phyloP scores from a whole-genome alignment of 345 rosid genomes.

The Jatropha curcas region DNA sequence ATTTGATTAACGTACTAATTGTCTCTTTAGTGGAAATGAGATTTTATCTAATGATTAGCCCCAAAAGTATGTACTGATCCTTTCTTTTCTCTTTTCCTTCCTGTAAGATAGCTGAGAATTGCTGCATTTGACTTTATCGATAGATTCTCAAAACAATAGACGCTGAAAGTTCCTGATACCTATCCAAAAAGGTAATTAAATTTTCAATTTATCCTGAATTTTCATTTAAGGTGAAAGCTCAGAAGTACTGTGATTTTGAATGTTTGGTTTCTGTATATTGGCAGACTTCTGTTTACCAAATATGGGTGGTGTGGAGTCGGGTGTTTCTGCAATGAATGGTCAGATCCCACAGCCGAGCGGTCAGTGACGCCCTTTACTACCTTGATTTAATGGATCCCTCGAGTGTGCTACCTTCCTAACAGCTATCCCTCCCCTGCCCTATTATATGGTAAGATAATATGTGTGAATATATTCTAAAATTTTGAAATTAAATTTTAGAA shows the following conservation, averaged over 20 bases:
- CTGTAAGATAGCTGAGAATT: slow-evolving; percentile 67
- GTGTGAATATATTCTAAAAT: no score
- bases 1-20: no score
- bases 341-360: slow-evolving; percentile 63
- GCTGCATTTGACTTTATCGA: slow-evolving; percentile 70
- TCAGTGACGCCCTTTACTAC: slow-evolving; percentile 57
- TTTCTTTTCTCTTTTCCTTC: slow-evolving; percentile 49
- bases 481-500: background rate
- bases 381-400: slow-evolving; percentile 63
- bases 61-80: no score
- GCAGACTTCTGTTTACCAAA: slow-evolving; percentile 65
- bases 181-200: slow-evolving; percentile 80
- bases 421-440: slow-evolving; percentile 49
- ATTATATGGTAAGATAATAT: slow-evolving; percentile 46
- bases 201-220: background rate
- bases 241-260: background rate
- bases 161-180: slow-evolving; percentile 67
- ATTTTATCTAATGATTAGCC: no score
- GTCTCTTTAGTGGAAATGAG: no score
- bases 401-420: slow-evolving; percentile 61
- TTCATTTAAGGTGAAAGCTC: background rate
- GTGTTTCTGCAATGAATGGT: slow-evolving; percentile 40
- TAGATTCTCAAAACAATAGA: slow-evolving; percentile 67
- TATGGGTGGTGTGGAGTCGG: slow-evolving; percentile 59
- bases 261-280: background rate